Evolutionary conservation across 176 grass and related monocot species (phyloP).

Genomic region (Aechmea fasciata): DNA sequence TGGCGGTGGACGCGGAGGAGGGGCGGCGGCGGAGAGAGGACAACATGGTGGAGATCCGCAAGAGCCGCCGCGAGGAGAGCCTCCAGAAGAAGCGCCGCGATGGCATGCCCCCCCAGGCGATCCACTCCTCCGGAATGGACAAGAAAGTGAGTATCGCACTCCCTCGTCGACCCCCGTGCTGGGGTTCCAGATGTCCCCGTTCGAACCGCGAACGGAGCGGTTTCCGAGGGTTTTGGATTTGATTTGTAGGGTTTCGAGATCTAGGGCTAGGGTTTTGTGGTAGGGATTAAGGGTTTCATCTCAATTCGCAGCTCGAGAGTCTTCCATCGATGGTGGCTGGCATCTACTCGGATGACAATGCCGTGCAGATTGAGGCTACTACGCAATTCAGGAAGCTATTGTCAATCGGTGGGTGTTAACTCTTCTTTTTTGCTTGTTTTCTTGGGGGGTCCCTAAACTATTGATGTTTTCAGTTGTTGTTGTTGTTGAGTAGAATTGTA

Average conservation of each 20-base stretch:
- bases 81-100: conserved; percentile 90
- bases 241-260: conserved; percentile 7
- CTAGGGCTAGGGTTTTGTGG: conserved; percentile 2
- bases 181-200: background rate
- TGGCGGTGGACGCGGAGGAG: conserved; percentile 86
- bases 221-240: conserved; percentile 4
- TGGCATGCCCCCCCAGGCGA: conserved; percentile 42
- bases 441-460: background rate
- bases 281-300: background rate
- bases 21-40: conserved; percentile 86
- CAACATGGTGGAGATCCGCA: conserved; percentile 97
- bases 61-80: conserved; percentile 90
- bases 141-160: conserved; percentile 44
- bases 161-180: background rate
- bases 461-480: background rate
- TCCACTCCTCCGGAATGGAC: conserved; percentile 47
- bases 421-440: background rate
- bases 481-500: background rate
- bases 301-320: conserved; percentile 68
- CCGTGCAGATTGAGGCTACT: conserved; percentile 58
- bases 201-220: too few species aligned
- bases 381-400: conserved; percentile 93
- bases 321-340: conserved; percentile 75
- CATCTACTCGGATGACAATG: conserved; percentile 61
- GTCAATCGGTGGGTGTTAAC: conserved; percentile 52